A percentile compares a stretch with the other conserved stretches of the same genome.
Conservation (phyloP, 2,329 filamentous ascomycete species). For the Aspergillus unguis region DNA sequence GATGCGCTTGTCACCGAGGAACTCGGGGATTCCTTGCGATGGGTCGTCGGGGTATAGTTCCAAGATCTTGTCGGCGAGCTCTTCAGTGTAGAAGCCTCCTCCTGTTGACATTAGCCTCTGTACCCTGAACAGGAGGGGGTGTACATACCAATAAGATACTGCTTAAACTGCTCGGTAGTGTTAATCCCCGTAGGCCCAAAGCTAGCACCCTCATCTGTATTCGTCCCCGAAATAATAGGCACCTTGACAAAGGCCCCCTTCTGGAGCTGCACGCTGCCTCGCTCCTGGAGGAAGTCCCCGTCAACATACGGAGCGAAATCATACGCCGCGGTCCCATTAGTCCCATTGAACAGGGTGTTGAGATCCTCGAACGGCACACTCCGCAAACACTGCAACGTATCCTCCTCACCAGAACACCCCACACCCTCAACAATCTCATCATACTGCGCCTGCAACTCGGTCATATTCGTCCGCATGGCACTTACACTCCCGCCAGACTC, state of each 20-base stretch:
- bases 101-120: no score
- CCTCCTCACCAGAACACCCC: constrained; percentile 55
- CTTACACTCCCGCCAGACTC: constrained; percentile 53
- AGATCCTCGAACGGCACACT: constrained; percentile 57
- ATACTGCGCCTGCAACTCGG: constrained; percentile 51
- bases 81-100: no score
- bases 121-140: neutral
- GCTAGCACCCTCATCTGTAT: constrained; percentile 62
- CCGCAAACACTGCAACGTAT: constrained; percentile 66
- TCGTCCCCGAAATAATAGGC: constrained; percentile 61
- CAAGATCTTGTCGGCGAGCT: constrained; percentile 41
- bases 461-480: constrained; percentile 39
- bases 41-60: constrained; percentile 54
- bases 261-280: constrained; percentile 53
- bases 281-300: constrained; percentile 54
- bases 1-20: constrained; percentile 33
- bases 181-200: constrained; percentile 56
- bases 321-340: constrained; percentile 36
- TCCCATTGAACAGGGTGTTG: constrained; percentile 51
- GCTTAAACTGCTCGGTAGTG: constrained; percentile 52
- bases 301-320: constrained; percentile 48
- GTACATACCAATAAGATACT: constrained; percentile 33
- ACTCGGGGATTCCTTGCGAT: constrained; percentile 48
- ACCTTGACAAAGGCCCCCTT: constrained; percentile 61
- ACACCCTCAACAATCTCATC: constrained; percentile 58